phyloP scores from a whole-genome alignment of 2,329 filamentous ascomycete genomes.

The Clarireedia hainanense region DNA sequence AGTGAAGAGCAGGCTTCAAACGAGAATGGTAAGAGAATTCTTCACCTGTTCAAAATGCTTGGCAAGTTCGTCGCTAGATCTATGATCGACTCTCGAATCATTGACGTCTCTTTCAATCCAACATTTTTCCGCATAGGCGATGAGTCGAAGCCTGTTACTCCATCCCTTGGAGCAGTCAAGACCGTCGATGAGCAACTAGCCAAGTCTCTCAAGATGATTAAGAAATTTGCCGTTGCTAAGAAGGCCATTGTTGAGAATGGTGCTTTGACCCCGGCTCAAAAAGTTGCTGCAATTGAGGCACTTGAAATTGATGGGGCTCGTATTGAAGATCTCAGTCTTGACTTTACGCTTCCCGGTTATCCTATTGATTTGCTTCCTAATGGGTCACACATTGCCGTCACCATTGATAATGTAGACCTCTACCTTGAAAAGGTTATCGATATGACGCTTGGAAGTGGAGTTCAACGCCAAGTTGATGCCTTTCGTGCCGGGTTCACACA shows the following conservation, averaged over 20 bases:
- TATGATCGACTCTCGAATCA: slow-evolving; percentile 97
- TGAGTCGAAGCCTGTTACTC: slow-evolving; percentile 53
- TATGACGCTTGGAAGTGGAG: slow-evolving; percentile 81
- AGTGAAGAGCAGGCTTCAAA: slow-evolving; percentile 65
- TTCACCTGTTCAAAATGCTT: slow-evolving; percentile 85
- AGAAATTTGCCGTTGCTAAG: slow-evolving; percentile 78
- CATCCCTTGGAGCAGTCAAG: slow-evolving; percentile 83
- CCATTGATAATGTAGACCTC: slow-evolving; percentile 80
- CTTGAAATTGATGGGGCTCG: slow-evolving; percentile 68
- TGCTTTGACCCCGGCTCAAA: slow-evolving; percentile 58
- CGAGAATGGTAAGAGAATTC: slow-evolving; percentile 77
- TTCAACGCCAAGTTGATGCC: slow-evolving; percentile 81
- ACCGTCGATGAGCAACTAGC: slow-evolving; percentile 82
- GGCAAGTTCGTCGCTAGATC: slow-evolving; percentile 96
- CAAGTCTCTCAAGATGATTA: slow-evolving; percentile 76
- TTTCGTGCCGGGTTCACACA: slow-evolving; percentile 89
- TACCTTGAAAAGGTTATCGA: slow-evolving; percentile 90
- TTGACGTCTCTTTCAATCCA: slow-evolving; percentile 94
- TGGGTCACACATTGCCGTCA: slow-evolving; percentile 68
- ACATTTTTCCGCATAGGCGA: slow-evolving; percentile 95
- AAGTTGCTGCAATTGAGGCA: slow-evolving; percentile 58
- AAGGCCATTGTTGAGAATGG: slow-evolving; percentile 70
- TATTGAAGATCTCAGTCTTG: slow-evolving; percentile 81
- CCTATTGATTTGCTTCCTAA: slow-evolving; percentile 72
- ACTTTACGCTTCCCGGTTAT: slow-evolving; percentile 93